phyloP scores from a whole-genome alignment of 768 basidiomycete species.

The Aureoboletus auriporus region DNA sequence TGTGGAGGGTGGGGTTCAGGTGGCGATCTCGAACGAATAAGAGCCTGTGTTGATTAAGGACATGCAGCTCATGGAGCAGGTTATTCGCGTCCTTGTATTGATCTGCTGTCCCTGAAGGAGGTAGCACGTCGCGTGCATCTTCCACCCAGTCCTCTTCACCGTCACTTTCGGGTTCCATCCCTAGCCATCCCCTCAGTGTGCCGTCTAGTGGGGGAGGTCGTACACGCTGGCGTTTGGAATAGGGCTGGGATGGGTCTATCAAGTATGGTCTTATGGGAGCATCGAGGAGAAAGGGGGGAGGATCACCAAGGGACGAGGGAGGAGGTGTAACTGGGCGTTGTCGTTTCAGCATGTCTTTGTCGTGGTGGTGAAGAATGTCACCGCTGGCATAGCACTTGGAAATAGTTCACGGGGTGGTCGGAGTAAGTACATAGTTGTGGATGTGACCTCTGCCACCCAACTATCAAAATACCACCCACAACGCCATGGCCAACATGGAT shows the following conservation, averaged over 20 bases:
- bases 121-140: slow-evolving; percentile 31
- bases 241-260: slow-evolving; percentile 19
- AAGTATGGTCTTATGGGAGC: slow-evolving; percentile 7
- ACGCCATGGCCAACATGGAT: slow-evolving; percentile 56
- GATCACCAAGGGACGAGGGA: slow-evolving; percentile 29
- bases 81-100: slow-evolving; percentile 61
- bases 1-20: not conserved
- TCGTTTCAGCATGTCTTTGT: slow-evolving; percentile 48
- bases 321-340: slow-evolving; percentile 45
- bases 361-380: slow-evolving; percentile 4
- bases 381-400: not conserved
- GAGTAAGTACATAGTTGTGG: slow-evolving; percentile 9
- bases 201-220: slow-evolving; percentile 52
- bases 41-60: slow-evolving; percentile 61
- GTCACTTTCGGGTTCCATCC: slow-evolving; percentile 17
- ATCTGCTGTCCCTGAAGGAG: slow-evolving; percentile 12
- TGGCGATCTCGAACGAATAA: slow-evolving; percentile 31
- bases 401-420: slow-evolving; percentile 16
- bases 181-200: slow-evolving; percentile 43
- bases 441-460: slow-evolving; percentile 17
- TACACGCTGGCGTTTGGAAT: slow-evolving; percentile 52
- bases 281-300: slow-evolving; percentile 17
- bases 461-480: not conserved
- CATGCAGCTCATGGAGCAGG: slow-evolving; percentile 67
- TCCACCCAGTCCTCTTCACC: slow-evolving; percentile 33